Base-by-base conservation (phyloP, 169 alveolate species). In the Cryptosporidium baileyi region DNA sequence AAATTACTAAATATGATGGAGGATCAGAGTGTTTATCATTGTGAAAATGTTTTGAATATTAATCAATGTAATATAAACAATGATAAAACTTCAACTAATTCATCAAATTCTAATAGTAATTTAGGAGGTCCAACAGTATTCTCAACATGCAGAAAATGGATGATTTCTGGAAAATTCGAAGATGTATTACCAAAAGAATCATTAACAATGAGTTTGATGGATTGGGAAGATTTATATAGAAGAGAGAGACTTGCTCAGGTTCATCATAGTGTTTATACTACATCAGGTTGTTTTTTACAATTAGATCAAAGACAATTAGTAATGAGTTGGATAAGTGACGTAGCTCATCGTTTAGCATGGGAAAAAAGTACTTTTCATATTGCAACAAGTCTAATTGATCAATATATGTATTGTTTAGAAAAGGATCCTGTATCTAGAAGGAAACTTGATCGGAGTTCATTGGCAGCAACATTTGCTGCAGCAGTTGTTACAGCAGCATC, bases 161-260 rank as follows among this genome's bases (percentile, higher is more conserved):
- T 65, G 81, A 28, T 65, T 22, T 65, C 81, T 26, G 81, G 81
- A 32, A 65, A 63, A 49, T 65, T 65, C 30, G 63, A 65, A 22
- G 81, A 65, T 30, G 49, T 65, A 47, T 49, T 65, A 15, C 81
- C 81, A 65, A 65, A 49, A 49, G 81, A 65, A 57, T 65, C 81
- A 9, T 38, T 65, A 36, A 65, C 81, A 8, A 65, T 65, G 81
- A 65, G 81, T 26, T 40, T 65, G 3, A 47, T 65, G 49, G 81
- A 65, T n/a, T 65, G 81, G 81, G 81, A 65, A 26, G 81, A 65
- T 63, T 65, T 65, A 32, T 65, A 65, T 47, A 65, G 81, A 65
- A 45, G 81, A 28, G 81, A 65, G 40, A 65, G 63, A 13, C 61
- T 65, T 13, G 81, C 81, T 49, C 81, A 65, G 19, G 81, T 65